Base-by-base conservation (phyloP, 2,329 filamentous ascomycete genomes). In the Scedosporium dehoogii region DNA sequence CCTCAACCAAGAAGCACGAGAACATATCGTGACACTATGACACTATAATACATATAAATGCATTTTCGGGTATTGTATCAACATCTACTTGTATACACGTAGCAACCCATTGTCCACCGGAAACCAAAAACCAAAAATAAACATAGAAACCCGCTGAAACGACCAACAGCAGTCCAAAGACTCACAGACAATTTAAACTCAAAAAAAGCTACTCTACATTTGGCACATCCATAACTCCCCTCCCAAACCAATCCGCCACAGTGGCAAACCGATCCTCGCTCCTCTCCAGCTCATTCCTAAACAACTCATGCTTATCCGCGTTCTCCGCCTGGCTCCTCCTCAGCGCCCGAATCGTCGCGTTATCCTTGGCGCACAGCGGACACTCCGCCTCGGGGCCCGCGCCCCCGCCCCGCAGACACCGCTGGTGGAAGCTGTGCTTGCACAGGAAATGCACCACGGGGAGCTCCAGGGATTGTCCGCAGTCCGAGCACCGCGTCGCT, bases 371-470 rank as follows among this genome's bases (percentile, higher is more conserved):
- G 70, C 94, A 99, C 41, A 91, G 82, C 9, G 93, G 92, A 72
- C 94, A 99, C 73, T 97, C 92, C 0, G 87, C 82, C 60, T 87
- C 86, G 10, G 79, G 78, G 23, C 83, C 80, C 10, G 63, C 64
- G 41, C 73, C 75, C 2, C 76, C 78, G 12, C 73, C 73, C 60
- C 80, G 76, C 70, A 99, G 77, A 73, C 93, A 99, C 56, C 90
- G 83, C 76, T 96, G 91, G 72, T 99, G 94, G 79, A 97, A 99
- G 64, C 88, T 92, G 73, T 99, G 94, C 73, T 96, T 96, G 78
- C 94, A 99, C 66, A 99, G 76, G 73, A 99, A 99, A 72, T 99
- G 94, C 58, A 99, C 92, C 0, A 88, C 90, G 0, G 94, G 94
- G 12, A 97, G 79, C 67, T 97, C 92, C 18, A 97, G 81, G 27